Evolutionary conservation across 225 moss, liverwort and hornwort species (phyloP).

Genomic region (Polytrichum commune): DNA sequence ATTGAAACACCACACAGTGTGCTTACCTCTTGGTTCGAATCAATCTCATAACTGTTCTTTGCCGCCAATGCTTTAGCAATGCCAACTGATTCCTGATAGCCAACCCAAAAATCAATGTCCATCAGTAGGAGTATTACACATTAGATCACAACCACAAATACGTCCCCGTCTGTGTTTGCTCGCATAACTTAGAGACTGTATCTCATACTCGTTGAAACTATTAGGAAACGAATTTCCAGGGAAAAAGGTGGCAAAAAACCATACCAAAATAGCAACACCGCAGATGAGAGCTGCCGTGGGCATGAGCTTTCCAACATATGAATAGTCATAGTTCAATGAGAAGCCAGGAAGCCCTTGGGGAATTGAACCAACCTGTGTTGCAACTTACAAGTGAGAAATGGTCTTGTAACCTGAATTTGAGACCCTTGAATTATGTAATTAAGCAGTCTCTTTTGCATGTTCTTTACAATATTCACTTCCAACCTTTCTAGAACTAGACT

Average conservation of each 20-base stretch:
- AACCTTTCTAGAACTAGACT: too few species aligned
- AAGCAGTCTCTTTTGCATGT: too few species aligned
- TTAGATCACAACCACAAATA: too few species aligned
- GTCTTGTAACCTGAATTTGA: too few species aligned
- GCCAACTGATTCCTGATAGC: constrained; percentile 78
- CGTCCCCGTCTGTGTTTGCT: too few species aligned
- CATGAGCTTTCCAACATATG: constrained; percentile 41
- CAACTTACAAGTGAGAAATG: not conserved
- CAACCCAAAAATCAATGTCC: not conserved
- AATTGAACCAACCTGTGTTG: constrained; percentile 64
- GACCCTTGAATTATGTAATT: too few species aligned
- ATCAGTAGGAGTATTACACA: too few species aligned
- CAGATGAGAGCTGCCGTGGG: constrained; percentile 80
- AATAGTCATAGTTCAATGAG: constrained; percentile 49
- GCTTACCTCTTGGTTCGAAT: constrained; percentile 84
- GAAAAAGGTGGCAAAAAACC: not conserved
- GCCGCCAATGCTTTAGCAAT: constrained; percentile 88
- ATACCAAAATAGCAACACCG: constrained; percentile 87
- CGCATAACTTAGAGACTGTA: too few species aligned
- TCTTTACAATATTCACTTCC: too few species aligned
- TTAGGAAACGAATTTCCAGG: not conserved
- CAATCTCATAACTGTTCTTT: constrained; percentile 91
- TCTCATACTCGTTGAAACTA: not conserved
- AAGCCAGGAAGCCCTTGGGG: constrained; percentile 85
- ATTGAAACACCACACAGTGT: too few species aligned